Base-by-base conservation (phyloP, 768 basidiomycete genomes). In the Mycena kentingensis region DNA sequence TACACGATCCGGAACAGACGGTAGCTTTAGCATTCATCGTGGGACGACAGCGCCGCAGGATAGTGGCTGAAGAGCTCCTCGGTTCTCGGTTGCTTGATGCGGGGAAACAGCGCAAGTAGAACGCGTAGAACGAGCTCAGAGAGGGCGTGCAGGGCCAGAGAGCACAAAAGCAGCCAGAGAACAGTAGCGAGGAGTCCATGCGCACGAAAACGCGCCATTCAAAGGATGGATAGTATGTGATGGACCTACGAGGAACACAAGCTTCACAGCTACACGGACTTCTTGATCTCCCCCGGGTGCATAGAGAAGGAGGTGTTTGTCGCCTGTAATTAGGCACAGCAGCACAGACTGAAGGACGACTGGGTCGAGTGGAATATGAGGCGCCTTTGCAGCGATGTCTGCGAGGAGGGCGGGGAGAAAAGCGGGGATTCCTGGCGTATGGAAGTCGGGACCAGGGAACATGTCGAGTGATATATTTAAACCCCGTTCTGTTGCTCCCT, bases 251-350 rank as follows among this genome's bases (percentile, higher is more conserved):
- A 83, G 73, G 44, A 75, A 69, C 12, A 77, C 76, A 29, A 90
- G 71, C 61, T 78, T 83, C 28, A 78, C 75, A 24, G 87, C 81
- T 7, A 83, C 63, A 22, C 73, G 62, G 27, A 89, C 68, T 53
- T 90, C 89, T 49, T 88, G 84, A 56, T 85, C 83, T n/a, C n/a
- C n/a, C n/a, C n/a, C n/a, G 11, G 73, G 74, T 2, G 86, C 80
- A 37, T 84, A 77, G 16, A 91, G 70, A 49, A 91, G 74, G 25
- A 90, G 69, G 64, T 88, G 76, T 56, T 78, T 83, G 59, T 84
- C 73, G 1, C 81, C 80, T 3, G 86, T 76, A 29, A 87, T 70
- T 41, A 90, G 72, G 63, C 80, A 87, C 3, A 85, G 77, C 26
- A 90, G 77, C 15, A 89, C 69, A 19, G 84, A 81, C 63, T 85